Conservation (phyloP, 345 rosid species). For the Syzygium jambos region DNA sequence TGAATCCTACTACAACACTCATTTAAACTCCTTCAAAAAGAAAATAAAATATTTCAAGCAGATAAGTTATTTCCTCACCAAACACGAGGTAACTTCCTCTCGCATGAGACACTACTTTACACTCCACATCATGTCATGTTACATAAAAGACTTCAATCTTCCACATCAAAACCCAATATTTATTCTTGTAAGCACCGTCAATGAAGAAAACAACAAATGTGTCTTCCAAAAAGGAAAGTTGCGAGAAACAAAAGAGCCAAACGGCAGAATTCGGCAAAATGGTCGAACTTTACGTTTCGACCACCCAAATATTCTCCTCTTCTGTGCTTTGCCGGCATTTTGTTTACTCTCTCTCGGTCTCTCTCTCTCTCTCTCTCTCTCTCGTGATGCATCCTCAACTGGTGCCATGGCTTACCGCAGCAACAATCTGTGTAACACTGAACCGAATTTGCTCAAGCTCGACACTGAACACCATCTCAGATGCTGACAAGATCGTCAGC, state of each 20-base stretch:
- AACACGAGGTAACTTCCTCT: not conserved
- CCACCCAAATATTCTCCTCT: not conserved
- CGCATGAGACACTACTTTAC: not conserved
- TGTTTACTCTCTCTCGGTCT: not conserved
- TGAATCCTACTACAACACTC: not conserved
- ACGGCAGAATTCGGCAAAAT: not conserved
- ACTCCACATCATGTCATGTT: not conserved
- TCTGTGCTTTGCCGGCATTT: not conserved
- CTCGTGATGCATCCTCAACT: not conserved
- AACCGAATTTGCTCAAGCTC: not conserved
- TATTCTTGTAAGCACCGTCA: not conserved
- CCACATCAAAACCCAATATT: not conserved
- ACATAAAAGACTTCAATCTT: not conserved
- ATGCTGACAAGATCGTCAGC: conserved; percentile 9
- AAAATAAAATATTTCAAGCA: not conserved
- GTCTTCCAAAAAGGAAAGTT: not conserved
- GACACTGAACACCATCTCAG: not conserved
- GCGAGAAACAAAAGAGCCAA: not conserved
- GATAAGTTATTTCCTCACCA: not conserved
- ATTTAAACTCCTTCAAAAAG: not conserved
- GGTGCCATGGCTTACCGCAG: not conserved
- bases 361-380: not conserved
- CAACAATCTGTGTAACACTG: not conserved
- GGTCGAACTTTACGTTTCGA: not conserved
- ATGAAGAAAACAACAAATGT: not conserved